A percentile compares a stretch with the other conserved stretches of the same genome.
These are phyloP conservation scores for Irpex sp. DNA, from an alignment of 1,284 basidiomycete species.

Conservation along the genomic window DNA sequence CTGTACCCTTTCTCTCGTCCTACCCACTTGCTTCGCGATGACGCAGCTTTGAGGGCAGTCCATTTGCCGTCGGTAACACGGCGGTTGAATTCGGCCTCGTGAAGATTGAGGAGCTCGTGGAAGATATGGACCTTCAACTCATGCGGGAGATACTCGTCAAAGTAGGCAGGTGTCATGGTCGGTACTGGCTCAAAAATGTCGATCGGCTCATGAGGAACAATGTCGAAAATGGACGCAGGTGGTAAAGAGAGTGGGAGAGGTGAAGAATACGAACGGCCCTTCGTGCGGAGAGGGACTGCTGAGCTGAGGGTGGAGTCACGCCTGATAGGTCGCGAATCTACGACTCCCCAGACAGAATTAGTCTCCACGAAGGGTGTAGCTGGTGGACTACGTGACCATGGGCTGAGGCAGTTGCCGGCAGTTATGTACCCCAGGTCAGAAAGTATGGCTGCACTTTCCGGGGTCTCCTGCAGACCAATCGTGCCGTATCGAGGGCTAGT, in stretches of 20 bases:
- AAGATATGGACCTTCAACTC: constrained; percentile 73
- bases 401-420: constrained; percentile 33
- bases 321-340: constrained; percentile 17
- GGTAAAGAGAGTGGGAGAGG: constrained; percentile 57
- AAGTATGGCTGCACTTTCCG: constrained; percentile 16
- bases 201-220: constrained; percentile 39
- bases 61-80: constrained; percentile 39
- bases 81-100: constrained; percentile 49
- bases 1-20: constrained; percentile 66
- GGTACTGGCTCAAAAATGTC: constrained; percentile 48
- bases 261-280: constrained; percentile 58
- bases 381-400: constrained; percentile 32
- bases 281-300: constrained; percentile 32
- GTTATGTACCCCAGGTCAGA: constrained; percentile 19
- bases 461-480: constrained; percentile 1
- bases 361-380: constrained; percentile 27
- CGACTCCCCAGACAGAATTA: constrained; percentile 20
- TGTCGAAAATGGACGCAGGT: constrained; percentile 38
- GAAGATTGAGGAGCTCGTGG: constrained; percentile 41
- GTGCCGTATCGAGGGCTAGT: constrained; percentile 15
- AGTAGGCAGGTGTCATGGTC: constrained; percentile 36
- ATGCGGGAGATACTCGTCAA: constrained; percentile 64
- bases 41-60: constrained; percentile 52
- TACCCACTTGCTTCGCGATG: constrained; percentile 58
- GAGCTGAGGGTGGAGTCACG: constrained; percentile 18